Evolutionary conservation across 1,139 yeast species (phyloP).

Genomic region (Yamadazyma sp.): DNA sequence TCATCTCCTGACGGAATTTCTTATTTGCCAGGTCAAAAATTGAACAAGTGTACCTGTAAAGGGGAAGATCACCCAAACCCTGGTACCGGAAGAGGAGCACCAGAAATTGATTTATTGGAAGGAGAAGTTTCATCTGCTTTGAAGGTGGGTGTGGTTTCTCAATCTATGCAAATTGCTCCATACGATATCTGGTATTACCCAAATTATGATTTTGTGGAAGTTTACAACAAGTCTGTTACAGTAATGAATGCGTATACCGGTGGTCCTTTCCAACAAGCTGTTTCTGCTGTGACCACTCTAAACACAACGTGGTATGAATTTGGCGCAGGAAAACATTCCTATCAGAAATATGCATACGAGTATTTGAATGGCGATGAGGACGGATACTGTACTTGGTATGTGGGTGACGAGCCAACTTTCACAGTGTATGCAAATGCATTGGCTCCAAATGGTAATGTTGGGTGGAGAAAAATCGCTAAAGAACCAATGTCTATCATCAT

Average conservation of each 20-base stretch:
- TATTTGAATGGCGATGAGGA: constrained; percentile 61
- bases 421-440: constrained; percentile 62
- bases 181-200: constrained; percentile 85
- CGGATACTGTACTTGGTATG: constrained; percentile 83
- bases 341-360: constrained; percentile 78
- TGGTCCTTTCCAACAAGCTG: constrained; percentile 84
- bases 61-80: constrained; percentile 79
- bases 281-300: constrained; percentile 70
- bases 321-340: constrained; percentile 46
- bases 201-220: constrained; percentile 67
- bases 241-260: constrained; percentile 77
- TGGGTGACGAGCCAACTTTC: constrained; percentile 66
- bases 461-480: constrained; percentile 68
- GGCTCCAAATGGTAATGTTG: constrained; percentile 82
- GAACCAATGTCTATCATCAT: constrained; percentile 85
- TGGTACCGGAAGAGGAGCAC: constrained; percentile 85
- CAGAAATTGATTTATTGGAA: constrained; percentile 84
- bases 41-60: constrained; percentile 67
- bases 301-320: constrained; percentile 75
- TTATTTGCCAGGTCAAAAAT: constrained; percentile 73
- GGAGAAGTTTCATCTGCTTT: constrained; percentile 56
- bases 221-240: constrained; percentile 61
- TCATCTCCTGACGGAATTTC: constrained; percentile 80
- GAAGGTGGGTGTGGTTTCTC: constrained; percentile 70
- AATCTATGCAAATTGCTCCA: constrained; percentile 82